These are phyloP conservation scores for Byssochlamys sp. DNA, from an alignment of 2,329 filamentous ascomycete species.

Conservation along the genomic window DNA sequence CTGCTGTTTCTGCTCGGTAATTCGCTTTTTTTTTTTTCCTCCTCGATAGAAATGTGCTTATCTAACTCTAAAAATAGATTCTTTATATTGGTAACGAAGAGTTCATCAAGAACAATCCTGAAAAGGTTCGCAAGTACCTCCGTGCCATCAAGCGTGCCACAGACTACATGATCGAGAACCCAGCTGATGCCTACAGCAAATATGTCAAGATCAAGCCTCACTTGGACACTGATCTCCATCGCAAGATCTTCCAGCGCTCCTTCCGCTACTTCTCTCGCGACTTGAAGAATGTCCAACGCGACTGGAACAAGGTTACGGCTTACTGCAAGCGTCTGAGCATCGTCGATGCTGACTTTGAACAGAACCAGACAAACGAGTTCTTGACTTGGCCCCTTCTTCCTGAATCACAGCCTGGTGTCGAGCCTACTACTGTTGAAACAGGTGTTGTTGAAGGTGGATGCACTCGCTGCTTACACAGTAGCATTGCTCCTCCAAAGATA, in stretches of 20 bases:
- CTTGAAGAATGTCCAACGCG: constrained; percentile 62
- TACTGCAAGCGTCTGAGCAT: constrained; percentile 67
- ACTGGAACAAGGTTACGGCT: constrained; percentile 68
- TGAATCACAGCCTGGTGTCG: no score
- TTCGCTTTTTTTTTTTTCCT: no score
- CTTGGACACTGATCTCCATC: constrained; percentile 59
- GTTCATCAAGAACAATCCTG: constrained; percentile 58
- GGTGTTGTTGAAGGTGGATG: no score
- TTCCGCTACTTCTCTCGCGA: constrained; percentile 68
- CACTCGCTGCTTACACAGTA: no score
- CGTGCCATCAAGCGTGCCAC: constrained; percentile 65
- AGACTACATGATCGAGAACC: constrained; percentile 58
- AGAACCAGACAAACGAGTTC: constrained; percentile 68
- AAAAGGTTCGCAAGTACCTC: constrained; percentile 58
- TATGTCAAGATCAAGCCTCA: constrained; percentile 64
- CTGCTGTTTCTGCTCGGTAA: constrained; percentile 79
- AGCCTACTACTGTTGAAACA: no score
- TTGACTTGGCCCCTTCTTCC: constrained; percentile 58
- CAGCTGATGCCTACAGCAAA: constrained; percentile 55
- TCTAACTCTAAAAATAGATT: no score
- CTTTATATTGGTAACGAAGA: constrained; percentile 69
- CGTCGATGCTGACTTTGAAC: constrained; percentile 52
- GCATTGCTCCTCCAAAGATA: no score
- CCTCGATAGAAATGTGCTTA: no score
- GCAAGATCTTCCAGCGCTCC: constrained; percentile 70